Evolutionary conservation across 23 red algal species (phyloP).

Genomic region (Agarophyton chilense): DNA sequence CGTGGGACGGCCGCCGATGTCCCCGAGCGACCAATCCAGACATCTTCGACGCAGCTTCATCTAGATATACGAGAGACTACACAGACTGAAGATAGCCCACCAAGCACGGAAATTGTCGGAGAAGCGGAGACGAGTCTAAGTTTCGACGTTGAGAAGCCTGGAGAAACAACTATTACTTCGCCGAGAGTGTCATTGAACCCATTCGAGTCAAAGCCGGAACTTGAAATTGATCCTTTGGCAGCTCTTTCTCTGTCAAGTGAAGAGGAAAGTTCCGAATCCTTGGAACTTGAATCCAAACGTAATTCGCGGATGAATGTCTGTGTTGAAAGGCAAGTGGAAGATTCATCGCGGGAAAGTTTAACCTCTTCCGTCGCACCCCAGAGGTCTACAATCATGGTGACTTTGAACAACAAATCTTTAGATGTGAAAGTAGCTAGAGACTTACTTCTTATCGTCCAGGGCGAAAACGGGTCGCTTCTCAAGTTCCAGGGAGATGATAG

Average conservation of each 20-base stretch:
- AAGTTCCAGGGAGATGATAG: conserved; percentile 18
- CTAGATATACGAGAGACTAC: background rate
- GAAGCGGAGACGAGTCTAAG: background rate
- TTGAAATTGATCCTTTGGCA: conserved; percentile 5
- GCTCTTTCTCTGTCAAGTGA: background rate
- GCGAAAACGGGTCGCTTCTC: conserved; percentile 51
- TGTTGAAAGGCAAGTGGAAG: background rate
- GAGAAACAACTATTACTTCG: background rate
- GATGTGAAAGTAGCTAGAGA: conserved; percentile 35
- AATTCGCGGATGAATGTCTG: background rate
- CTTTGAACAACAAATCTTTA: conserved; percentile 42
- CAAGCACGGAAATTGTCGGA: conserved; percentile 45
- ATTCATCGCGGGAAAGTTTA: background rate
- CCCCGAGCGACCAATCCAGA: background rate
- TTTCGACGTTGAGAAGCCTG: background rate
- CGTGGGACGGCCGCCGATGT: conserved; percentile 34
- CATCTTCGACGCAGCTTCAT: background rate
- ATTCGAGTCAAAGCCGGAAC: conserved; percentile 31
- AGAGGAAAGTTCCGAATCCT: conserved; percentile 7
- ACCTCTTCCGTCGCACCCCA: background rate
- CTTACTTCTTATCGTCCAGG: conserved; percentile 63
- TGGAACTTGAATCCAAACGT: background rate
- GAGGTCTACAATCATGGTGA: background rate
- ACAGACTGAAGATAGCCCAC: conserved; percentile 3
- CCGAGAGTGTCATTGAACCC: conserved; percentile 27